Evolutionary conservation across 208 protist species (phyloP).

Genomic region (Crithidia bombi): DNA sequence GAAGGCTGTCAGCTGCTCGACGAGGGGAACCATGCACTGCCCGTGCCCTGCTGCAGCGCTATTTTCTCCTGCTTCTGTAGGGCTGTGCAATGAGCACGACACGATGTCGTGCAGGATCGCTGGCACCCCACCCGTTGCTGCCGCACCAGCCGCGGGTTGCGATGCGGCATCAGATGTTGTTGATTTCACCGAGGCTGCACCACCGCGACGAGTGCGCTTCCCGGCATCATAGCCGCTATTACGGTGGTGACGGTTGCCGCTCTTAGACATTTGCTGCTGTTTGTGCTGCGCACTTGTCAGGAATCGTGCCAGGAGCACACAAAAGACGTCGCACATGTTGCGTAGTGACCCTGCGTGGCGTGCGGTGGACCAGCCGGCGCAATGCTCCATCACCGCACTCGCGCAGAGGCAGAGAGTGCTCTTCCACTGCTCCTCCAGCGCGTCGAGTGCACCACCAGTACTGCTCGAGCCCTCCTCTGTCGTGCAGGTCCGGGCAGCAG

Average conservation of each 20-base stretch:
- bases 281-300: slow-evolving; percentile 17
- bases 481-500: not conserved
- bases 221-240: not conserved
- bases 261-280: slow-evolving; percentile 22
- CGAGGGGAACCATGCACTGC: no score
- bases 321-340: not conserved
- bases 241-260: not conserved
- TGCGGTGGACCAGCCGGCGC: no score
- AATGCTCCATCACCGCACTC: slow-evolving; percentile 1
- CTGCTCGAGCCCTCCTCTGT: not conserved
- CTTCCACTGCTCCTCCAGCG: slow-evolving; percentile 12
- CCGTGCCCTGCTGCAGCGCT: not conserved
- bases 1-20: not conserved
- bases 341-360: no score
- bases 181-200: not conserved
- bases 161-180: not conserved
- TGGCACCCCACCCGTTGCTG: not conserved
- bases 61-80: not conserved
- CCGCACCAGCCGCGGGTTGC: not conserved
- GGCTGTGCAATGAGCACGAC: not conserved
- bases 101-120: not conserved
- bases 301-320: slow-evolving; percentile 16
- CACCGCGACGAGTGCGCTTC: not conserved
- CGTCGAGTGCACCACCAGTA: slow-evolving; percentile 3
- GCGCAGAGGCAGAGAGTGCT: slow-evolving; percentile 5